These are phyloP conservation scores for Penicillium fuscoglaucum DNA, from an alignment of 2,329 filamentous ascomycete species.

Conservation along the genomic window DNA sequence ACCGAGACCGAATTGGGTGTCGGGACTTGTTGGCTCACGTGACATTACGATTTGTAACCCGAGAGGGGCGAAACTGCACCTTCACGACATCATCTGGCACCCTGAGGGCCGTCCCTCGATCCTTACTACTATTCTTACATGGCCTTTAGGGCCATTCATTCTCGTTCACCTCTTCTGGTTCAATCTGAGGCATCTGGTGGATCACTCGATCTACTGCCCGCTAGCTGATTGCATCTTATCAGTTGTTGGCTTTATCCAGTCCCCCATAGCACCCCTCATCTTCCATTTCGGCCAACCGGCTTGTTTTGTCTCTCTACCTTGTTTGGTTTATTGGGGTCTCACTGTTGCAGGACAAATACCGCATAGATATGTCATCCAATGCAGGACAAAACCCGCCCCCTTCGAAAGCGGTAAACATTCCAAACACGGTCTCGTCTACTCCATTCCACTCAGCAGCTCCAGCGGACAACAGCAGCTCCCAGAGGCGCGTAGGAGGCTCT, in stretches of 20 bases:
- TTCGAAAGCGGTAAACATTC: slow-evolving; percentile 43
- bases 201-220: slow-evolving; percentile 9
- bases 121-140: slow-evolving; percentile 25
- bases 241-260: slow-evolving; percentile 8
- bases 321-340: not conserved
- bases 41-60: slow-evolving; percentile 12
- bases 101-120: slow-evolving; percentile 19
- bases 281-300: not conserved
- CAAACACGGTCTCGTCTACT: slow-evolving; percentile 34
- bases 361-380: slow-evolving; percentile 43
- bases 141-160: slow-evolving; percentile 21
- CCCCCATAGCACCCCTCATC: slow-evolving; percentile 4
- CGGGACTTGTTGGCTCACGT: slow-evolving; percentile 7
- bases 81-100: slow-evolving; percentile 10
- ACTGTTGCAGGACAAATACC: not conserved
- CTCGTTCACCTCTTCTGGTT: slow-evolving; percentile 12
- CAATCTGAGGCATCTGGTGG: slow-evolving; percentile 3
- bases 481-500: slow-evolving; percentile 44
- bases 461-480: slow-evolving; percentile 37
- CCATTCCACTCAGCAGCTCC: slow-evolving; percentile 36
- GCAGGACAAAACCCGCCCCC: slow-evolving; percentile 36
- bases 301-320: not conserved
- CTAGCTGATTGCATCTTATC: slow-evolving; percentile 18
- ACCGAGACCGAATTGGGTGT: slow-evolving; percentile 10
- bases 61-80: slow-evolving; percentile 10